These are phyloP conservation scores for Rhizophlyctis rosea DNA, from an alignment of 192 early-diverging fungal genomes.

Conservation along the genomic window DNA sequence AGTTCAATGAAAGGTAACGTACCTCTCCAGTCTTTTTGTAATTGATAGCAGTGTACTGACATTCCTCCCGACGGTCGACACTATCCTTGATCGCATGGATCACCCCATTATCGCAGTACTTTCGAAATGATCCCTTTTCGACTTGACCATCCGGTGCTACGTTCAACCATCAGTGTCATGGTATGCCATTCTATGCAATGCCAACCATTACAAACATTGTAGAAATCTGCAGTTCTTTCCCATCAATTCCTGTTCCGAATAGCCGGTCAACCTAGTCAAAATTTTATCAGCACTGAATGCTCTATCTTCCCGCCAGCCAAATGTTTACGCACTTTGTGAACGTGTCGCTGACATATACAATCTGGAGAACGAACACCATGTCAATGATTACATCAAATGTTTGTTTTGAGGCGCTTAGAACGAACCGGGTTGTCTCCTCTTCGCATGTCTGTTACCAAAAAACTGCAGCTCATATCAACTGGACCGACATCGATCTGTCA, in stretches of 20 bases:
- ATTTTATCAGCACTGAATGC: slow-evolving; percentile 1
- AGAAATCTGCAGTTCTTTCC: slow-evolving; percentile 51
- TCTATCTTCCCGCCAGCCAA: neutral
- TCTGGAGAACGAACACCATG: no score
- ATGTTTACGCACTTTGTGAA: slow-evolving; percentile 42
- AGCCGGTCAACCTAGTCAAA: slow-evolving; percentile 49
- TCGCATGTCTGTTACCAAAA: slow-evolving; percentile 57
- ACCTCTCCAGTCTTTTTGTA: slow-evolving; percentile 66
- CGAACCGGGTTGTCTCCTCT: slow-evolving; percentile 53
- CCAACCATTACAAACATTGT: slow-evolving; percentile 22
- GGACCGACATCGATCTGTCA: slow-evolving; percentile 45
- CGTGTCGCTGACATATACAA: slow-evolving; percentile 63
- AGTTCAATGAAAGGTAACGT: no score
- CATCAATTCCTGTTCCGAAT: slow-evolving; percentile 36
- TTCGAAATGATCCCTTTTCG: slow-evolving; percentile 39
- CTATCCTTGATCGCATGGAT: slow-evolving; percentile 52
- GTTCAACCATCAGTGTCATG: no score
- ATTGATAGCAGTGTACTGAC: slow-evolving; percentile 64
- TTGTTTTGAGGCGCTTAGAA: no score
- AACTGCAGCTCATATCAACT: slow-evolving; percentile 54
- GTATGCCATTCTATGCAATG: neutral
- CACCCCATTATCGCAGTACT: slow-evolving; percentile 28
- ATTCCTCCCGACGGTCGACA: slow-evolving; percentile 52
- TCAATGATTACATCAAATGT: no score
- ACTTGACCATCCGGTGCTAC: slow-evolving; percentile 44